phyloP scores from a whole-genome alignment of 768 basidiomycete genomes.

The Mrakia gelida region DNA sequence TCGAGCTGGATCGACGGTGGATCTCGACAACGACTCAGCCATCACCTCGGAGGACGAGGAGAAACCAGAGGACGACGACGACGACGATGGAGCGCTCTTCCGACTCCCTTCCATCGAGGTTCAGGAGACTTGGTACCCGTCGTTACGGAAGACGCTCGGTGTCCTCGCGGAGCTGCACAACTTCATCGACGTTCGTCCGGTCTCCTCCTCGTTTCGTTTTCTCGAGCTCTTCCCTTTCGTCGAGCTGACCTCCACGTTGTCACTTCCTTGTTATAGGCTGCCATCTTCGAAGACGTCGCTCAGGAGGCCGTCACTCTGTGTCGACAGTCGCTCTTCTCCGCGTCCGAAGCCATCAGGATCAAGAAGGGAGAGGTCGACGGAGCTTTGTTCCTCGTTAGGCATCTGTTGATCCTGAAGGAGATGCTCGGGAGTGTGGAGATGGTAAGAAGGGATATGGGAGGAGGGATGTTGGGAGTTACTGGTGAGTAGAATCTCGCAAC shows the following conservation, averaged over 20 bases:
- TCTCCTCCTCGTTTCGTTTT: neutral
- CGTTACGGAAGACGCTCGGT: constrained; percentile 82
- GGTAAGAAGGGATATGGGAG: constrained; percentile 35
- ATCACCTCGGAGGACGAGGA: neutral
- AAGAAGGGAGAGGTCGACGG: constrained; percentile 60
- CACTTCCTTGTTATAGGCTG: constrained; percentile 55
- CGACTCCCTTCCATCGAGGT: constrained; percentile 64
- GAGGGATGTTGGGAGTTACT: constrained; percentile 56
- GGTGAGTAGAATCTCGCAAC: constrained; percentile 48
- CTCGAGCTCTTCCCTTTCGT: constrained; percentile 5
- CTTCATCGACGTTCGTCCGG: constrained; percentile 72
- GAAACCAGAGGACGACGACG: constrained; percentile 45
- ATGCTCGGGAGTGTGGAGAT: constrained; percentile 68
- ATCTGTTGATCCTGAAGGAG: constrained; percentile 87
- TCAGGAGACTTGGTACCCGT: constrained; percentile 88
- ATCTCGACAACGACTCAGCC: constrained; percentile 2
- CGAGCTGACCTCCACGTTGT: neutral
- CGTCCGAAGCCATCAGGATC: constrained; percentile 57
- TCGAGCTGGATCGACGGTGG: neutral
- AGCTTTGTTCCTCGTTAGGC: constrained; percentile 80
- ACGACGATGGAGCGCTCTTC: constrained; percentile 53
- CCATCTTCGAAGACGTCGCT: constrained; percentile 92
- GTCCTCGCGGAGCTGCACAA: constrained; percentile 82
- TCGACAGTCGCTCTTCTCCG: constrained; percentile 69
- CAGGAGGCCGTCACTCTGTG: constrained; percentile 85